Evolutionary conservation across 2,329 filamentous ascomycete species (phyloP).

Genomic region (Pseudocercospora vitis): DNA sequence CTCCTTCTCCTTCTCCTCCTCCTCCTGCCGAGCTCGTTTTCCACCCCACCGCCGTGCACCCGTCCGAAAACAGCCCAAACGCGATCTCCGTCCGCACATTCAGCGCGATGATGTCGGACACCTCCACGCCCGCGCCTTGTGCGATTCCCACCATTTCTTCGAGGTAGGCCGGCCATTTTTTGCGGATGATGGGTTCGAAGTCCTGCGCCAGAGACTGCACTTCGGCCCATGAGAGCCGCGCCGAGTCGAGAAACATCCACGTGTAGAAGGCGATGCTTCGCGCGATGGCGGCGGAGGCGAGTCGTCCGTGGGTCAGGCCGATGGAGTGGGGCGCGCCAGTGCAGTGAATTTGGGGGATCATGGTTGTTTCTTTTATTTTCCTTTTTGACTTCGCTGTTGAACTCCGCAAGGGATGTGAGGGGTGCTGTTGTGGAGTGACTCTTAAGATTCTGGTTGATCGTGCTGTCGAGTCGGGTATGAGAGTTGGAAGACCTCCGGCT

Average conservation of each 20-base stretch:
- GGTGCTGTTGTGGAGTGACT: no score
- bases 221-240: slow-evolving; percentile 48
- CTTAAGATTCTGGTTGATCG: no score
- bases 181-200: slow-evolving; percentile 49
- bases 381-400: not conserved
- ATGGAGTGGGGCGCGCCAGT: slow-evolving; percentile 51
- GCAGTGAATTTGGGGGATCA: slow-evolving; percentile 45
- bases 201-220: slow-evolving; percentile 48
- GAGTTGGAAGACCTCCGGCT: no score
- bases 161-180: slow-evolving; percentile 45
- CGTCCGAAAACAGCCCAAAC: slow-evolving; percentile 57
- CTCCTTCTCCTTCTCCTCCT: not conserved
- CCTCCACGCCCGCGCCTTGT: slow-evolving; percentile 47
- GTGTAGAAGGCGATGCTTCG: slow-evolving; percentile 51
- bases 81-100: slow-evolving; percentile 60
- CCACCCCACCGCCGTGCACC: slow-evolving; percentile 57
- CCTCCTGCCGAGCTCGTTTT: slow-evolving; percentile 22
- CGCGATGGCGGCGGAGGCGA: slow-evolving; percentile 43
- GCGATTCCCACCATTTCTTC: slow-evolving; percentile 52
- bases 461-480: no score
- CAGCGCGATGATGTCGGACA: slow-evolving; percentile 57
- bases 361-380: slow-evolving; percentile 8
- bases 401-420: no score
- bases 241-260: slow-evolving; percentile 48
- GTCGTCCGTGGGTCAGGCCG: slow-evolving; percentile 48